A percentile compares a stretch with the other conserved stretches of the same genome.
These are phyloP conservation scores for Alternaria sp. DNA, from an alignment of 2,329 filamentous ascomycete genomes.

Conservation along the genomic window DNA sequence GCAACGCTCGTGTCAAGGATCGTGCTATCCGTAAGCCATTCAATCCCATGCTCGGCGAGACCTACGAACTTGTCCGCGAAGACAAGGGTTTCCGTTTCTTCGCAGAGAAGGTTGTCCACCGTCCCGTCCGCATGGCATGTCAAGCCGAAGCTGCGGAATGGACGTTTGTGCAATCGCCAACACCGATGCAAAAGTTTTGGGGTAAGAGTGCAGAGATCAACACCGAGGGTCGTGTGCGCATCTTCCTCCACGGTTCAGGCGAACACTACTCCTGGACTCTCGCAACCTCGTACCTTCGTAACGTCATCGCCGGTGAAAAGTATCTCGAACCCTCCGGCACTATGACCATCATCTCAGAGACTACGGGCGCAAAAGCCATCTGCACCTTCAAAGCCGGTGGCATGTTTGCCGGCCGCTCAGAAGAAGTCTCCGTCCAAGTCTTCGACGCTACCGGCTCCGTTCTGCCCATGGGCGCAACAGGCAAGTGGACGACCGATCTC, in stretches of 20 bases:
- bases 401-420: slow-evolving; percentile 94
- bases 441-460: slow-evolving; percentile 72
- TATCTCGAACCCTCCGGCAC: slow-evolving; percentile 94
- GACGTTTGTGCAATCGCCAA: slow-evolving; percentile 87
- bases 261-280: slow-evolving; percentile 90
- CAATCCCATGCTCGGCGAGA: slow-evolving; percentile 96
- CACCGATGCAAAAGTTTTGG: slow-evolving; percentile 97
- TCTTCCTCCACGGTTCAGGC: slow-evolving; percentile 76
- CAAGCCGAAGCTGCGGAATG: slow-evolving; percentile 87
- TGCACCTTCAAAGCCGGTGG: slow-evolving; percentile 93
- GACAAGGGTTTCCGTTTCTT: slow-evolving; percentile 88
- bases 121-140: slow-evolving; percentile 90
- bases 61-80: slow-evolving; percentile 88
- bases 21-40: slow-evolving; percentile 95
- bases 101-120: slow-evolving; percentile 94
- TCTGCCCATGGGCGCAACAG: slow-evolving; percentile 72
- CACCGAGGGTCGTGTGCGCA: slow-evolving; percentile 84
- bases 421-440: slow-evolving; percentile 83
- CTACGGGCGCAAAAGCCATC: slow-evolving; percentile 80
- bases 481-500: slow-evolving; percentile 85
- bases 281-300: slow-evolving; percentile 89
- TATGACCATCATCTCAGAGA: slow-evolving; percentile 87
- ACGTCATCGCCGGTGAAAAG: slow-evolving; percentile 97
- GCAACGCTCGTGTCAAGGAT: slow-evolving; percentile 82
- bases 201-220: slow-evolving; percentile 95